Conservation (phyloP, 208 protist species). For the Trypanosoma brucei region DNA sequence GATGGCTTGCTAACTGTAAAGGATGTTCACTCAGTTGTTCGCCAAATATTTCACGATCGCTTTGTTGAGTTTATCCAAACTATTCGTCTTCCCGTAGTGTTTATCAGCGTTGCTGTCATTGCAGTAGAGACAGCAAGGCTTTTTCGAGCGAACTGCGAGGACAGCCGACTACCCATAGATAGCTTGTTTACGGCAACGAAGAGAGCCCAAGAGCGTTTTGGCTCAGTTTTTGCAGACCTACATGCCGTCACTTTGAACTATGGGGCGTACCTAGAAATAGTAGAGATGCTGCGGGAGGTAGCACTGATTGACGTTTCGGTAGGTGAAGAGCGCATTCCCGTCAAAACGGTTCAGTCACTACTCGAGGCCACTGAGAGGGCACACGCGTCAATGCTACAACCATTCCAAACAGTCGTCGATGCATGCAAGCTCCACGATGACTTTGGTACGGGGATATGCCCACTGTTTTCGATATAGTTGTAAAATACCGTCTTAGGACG, state of each 20-base stretch:
- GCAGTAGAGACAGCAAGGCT: constrained; percentile 64
- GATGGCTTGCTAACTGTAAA: constrained; percentile 68
- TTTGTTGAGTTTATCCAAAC: constrained; percentile 86
- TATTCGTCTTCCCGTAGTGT: constrained; percentile 57
- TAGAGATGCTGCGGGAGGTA: constrained; percentile 75
- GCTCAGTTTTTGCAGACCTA: constrained; percentile 55
- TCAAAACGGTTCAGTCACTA: constrained; percentile 37
- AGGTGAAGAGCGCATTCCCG: constrained; percentile 69
- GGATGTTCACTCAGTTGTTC: constrained; percentile 72
- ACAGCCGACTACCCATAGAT: constrained; percentile 60
- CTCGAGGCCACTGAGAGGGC: constrained; percentile 63
- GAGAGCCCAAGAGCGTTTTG: constrained; percentile 45
- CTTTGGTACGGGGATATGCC: constrained; percentile 39
- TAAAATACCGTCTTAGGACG: not conserved
- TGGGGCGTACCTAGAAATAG: constrained; percentile 50
- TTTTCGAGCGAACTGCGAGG: constrained; percentile 33
- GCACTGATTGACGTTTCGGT: constrained; percentile 78
- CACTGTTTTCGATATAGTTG: constrained; percentile 15
- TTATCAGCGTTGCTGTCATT: constrained; percentile 61
- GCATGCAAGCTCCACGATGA: constrained; percentile 68
- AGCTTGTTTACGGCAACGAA: constrained; percentile 44
- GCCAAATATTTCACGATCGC: constrained; percentile 84
- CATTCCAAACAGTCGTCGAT: constrained; percentile 77
- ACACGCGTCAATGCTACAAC: constrained; percentile 68
- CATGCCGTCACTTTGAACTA: constrained; percentile 49